Conservation (phyloP, 2,329 filamentous ascomycete genomes). For the Rutstroemia sp. region DNA sequence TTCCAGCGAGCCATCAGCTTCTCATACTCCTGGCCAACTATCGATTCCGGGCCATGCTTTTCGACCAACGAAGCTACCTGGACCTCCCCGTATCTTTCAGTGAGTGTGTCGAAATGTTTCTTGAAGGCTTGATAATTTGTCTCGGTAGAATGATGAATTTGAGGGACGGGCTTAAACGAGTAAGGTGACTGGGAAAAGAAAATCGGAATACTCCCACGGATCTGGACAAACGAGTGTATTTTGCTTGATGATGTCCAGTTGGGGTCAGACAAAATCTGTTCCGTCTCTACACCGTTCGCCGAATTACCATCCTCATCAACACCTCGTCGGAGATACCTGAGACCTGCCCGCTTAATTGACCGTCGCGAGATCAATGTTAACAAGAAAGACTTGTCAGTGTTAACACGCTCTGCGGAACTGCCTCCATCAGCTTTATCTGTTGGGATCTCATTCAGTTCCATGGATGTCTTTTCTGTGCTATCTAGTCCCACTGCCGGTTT, state of each 20-base stretch:
- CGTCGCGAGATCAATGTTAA: constrained; percentile 90
- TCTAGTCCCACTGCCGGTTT: constrained; percentile 42
- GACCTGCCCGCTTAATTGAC: constrained; percentile 75
- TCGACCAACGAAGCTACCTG: constrained; percentile 83
- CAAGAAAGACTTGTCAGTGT: constrained; percentile 34
- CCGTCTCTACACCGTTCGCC: constrained; percentile 90
- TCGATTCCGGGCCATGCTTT: constrained; percentile 73
- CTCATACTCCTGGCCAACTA: constrained; percentile 73
- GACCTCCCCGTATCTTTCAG: constrained; percentile 63
- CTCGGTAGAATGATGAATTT: constrained; percentile 71
- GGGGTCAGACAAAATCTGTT: constrained; percentile 76
- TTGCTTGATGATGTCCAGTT: constrained; percentile 55
- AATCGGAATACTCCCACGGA: constrained; percentile 84
- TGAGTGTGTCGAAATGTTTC: constrained; percentile 68
- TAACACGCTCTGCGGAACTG: constrained; percentile 10
- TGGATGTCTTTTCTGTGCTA: constrained; percentile 35
- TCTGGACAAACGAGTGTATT: constrained; percentile 77
- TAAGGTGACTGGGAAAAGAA: constrained; percentile 96
- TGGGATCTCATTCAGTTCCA: constrained; percentile 34
- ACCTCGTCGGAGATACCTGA: constrained; percentile 84
- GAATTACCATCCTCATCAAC: constrained; percentile 83
- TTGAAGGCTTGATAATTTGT: constrained; percentile 73
- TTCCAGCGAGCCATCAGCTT: constrained; percentile 61
- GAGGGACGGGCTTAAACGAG: constrained; percentile 79
- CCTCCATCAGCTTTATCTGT: constrained; percentile 16